Base-by-base conservation (phyloP, 257 asterid genomes). In the Solanum pennellii region DNA sequence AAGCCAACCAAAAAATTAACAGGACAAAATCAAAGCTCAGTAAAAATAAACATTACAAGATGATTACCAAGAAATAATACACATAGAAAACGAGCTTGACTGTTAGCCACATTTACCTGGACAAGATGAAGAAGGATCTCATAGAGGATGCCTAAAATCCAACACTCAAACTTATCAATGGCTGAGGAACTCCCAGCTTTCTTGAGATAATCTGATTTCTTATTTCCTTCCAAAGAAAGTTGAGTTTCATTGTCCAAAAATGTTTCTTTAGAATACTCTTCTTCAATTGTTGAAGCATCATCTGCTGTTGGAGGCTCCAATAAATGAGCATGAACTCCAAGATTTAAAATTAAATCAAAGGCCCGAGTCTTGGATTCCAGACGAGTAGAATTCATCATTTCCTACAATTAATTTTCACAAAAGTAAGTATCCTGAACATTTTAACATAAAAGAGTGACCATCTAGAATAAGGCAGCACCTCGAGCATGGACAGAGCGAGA, bases 41-140 rank as follows among this genome's bases (percentile, higher is more conserved):
- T 49, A 52, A 82, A 49, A 29, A 49, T 56, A 82, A 49, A 49
- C 69, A 82, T 29, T 47, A 49, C 14, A 82, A 47, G 56, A 49
- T 29, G 69, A 82, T 18, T 9, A 82, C 12, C 44, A 18, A 11
- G 45, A 49, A 47, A 82, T 82, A 47, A 82, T 35, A 49, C 44
- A 79, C 65, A 45, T n/a, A 27, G 25, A 37, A 14, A 74, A 18
- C 52, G 20, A 49, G 68, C 85, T 49, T 1, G 12, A 47, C 85
- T 29, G 45, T 29, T 82, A 31, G 85, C 29, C 82, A 69, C 87
- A 87, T 59, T 77, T 95, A 97, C 99, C 99, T 97, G 99, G 87
- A 97, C 99, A 88, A 97, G 99, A 92, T 93, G 98, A 91, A 97
- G 99, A 87, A 97, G 96, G 88, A 94, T 91, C 95, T 97, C 99